Base-by-base conservation (phyloP, 208 protist species). In the Herpetomonas tarakana region DNA sequence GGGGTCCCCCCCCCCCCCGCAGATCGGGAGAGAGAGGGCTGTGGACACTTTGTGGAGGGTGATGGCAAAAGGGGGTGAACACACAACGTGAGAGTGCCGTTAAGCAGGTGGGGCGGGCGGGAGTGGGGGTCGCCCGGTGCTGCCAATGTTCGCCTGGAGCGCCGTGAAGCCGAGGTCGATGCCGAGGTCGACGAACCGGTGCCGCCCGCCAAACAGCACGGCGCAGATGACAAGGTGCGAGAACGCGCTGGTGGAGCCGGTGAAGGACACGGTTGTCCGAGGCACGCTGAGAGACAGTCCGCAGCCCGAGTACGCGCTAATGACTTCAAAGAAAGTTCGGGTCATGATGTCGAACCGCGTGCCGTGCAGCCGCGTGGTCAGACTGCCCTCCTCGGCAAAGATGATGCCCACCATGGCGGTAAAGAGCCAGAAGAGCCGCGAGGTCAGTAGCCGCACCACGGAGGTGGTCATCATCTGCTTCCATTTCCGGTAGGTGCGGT, bases 381-480 rank as follows among this genome's bases (percentile, higher is more conserved):
- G 57, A 3, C 24, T 22, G 26, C 28, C 16, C 58, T 92, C 81
- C 52, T 89, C 81, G 3, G 58, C 58, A 30, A 88, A 82, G 38
- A 92, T 51, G 31, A 92, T 70, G 35, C 66, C 46, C 41, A 87
- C 46, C 68, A 89, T 78, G 19, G 79, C 78, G 22, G 59, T 46
- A 46, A 92, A 89, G 16, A 92, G 65, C 81, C 81, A 89, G 46
- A 89, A 92, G 35, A 89, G 70, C n/a, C 86, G 66, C 21, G 86
- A 92, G 4, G 81, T 89, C 9, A 88, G 54, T 25, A 89, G 71
- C 11, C 82, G 81, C 54, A 89, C 72, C 0, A 89, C 4, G 1
- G 78, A 84, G 12, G 76, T 85, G 30, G 72, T 71, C 25, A 89
- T 85, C 70, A 89, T 80, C 57, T 84, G 67, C 47, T 75, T 74